Percentiles rank a stretch among this genome's conserved stretches.
phyloP scores from a whole-genome alignment of 805 yeast genomes.

The Candida morakotiae region DNA sequence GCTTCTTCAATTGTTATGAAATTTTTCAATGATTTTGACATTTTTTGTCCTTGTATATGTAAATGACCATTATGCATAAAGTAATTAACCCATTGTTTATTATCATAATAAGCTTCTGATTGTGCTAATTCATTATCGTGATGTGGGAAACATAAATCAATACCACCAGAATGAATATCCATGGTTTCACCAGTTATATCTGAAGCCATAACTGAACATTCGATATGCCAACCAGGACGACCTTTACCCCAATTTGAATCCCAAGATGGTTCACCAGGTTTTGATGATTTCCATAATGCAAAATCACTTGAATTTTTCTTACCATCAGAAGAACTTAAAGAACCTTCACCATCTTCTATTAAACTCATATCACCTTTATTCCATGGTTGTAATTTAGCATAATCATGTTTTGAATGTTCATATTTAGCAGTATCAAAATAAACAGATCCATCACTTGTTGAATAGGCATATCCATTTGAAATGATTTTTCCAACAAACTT shows the following conservation, averaged over 20 bases:
- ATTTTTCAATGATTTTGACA: constrained; percentile 93
- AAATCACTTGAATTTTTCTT: constrained; percentile 81
- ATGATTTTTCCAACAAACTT: constrained; percentile 73
- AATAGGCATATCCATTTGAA: constrained; percentile 77
- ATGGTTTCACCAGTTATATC: constrained; percentile 77
- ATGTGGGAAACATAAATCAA: constrained; percentile 97
- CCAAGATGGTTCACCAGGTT: constrained; percentile 98
- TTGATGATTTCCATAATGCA: constrained; percentile 94
- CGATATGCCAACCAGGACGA: constrained; percentile 99
- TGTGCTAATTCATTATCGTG: constrained; percentile 99
- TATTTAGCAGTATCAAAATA: constrained; percentile 87
- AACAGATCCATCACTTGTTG: constrained; percentile 86
- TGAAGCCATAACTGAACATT: constrained; percentile 97
- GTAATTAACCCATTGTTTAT: constrained; percentile 94
- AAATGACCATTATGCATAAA: constrained; percentile 96
- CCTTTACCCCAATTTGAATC: constrained; percentile 95
- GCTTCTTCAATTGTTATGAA: constrained; percentile 95
- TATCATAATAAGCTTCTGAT: constrained; percentile 86
- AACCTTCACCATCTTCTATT: constrained; percentile 94
- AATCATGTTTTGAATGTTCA: constrained; percentile 72
- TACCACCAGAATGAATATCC: constrained; percentile 96
- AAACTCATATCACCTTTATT: constrained; percentile 84
- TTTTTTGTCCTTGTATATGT: constrained; percentile 97
- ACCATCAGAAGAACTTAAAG: constrained; percentile 53
- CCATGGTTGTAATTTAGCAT: constrained; percentile 98